These are phyloP conservation scores for Apophysomyces sp. DNA, from an alignment of 371 early-diverging fungal genomes.

Conservation along the genomic window DNA sequence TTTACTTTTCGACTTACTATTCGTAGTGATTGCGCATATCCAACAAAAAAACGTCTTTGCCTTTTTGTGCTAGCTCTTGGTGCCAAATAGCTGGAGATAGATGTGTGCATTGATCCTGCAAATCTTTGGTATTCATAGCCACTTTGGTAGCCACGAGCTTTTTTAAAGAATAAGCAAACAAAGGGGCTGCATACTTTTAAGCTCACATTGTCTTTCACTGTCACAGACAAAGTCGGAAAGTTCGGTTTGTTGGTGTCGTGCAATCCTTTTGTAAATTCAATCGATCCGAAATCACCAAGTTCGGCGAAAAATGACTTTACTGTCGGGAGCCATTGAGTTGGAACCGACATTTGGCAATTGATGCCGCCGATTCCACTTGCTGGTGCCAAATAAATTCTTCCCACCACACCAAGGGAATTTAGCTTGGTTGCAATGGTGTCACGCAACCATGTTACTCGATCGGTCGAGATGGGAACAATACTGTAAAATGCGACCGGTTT, in stretches of 20 bases:
- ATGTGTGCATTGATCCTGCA: constrained; percentile 58
- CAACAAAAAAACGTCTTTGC: constrained; percentile 41
- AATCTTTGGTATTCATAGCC: constrained; percentile 42
- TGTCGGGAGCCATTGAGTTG: constrained; percentile 33
- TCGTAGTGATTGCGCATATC: constrained; percentile 85
- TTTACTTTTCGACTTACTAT: constrained; percentile 37
- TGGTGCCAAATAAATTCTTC: constrained; percentile 70
- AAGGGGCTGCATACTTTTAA: background rate
- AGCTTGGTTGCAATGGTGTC: constrained; percentile 28
- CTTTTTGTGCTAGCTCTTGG: constrained; percentile 39
- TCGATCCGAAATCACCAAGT: constrained; percentile 19
- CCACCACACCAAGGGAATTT: constrained; percentile 51
- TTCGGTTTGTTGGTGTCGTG: constrained; percentile 48
- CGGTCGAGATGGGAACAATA: constrained; percentile 17
- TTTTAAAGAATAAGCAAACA: background rate
- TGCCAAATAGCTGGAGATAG: constrained; percentile 70
- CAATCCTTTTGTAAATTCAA: constrained; percentile 64
- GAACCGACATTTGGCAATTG: constrained; percentile 76
- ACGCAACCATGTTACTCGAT: constrained; percentile 15
- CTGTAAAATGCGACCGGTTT: constrained; percentile 38
- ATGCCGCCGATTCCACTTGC: constrained; percentile 59
- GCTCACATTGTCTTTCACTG: constrained; percentile 57
- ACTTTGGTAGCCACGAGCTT: constrained; percentile 60
- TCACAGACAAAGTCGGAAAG: constrained; percentile 66
- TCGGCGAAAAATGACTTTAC: constrained; percentile 45